Conservation (phyloP, 2,329 filamentous ascomycete genomes). For the Coniella vitis region DNA sequence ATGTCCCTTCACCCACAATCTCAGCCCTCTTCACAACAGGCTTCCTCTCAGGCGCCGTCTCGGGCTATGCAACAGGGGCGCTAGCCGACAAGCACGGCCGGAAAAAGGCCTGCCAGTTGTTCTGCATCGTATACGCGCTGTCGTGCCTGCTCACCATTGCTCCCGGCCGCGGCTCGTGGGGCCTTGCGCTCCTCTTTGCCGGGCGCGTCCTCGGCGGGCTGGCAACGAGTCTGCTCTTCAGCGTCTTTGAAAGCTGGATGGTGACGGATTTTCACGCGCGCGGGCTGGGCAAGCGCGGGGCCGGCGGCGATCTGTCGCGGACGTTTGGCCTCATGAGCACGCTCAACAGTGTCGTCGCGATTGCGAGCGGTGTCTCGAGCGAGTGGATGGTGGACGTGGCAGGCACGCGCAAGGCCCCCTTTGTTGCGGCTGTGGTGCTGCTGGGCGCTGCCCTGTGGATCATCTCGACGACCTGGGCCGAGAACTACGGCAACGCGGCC, state of each 20-base stretch:
- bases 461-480: conserved; percentile 42
- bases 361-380: conserved; percentile 43
- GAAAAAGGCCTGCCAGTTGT: conserved; percentile 44
- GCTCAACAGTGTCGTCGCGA: conserved; percentile 48
- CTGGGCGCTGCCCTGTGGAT: conserved; percentile 35
- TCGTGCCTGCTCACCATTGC: conserved; percentile 38
- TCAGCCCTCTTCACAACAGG: conserved; percentile 36
- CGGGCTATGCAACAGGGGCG: conserved; percentile 39
- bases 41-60: conserved; percentile 37
- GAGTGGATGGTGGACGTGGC: conserved; percentile 41
- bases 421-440: conserved; percentile 32
- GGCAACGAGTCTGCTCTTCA: conserved; percentile 50
- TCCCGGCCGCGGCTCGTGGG: conserved; percentile 20
- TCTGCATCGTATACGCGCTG: conserved; percentile 46
- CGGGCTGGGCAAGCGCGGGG: conserved; percentile 32
- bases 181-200: conserved; percentile 41
- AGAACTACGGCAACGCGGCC: conserved; percentile 39
- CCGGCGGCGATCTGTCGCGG: conserved; percentile 37
- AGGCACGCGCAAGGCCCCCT: conserved; percentile 44
- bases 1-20: conserved; percentile 23
- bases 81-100: conserved; percentile 45
- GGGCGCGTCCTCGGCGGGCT: conserved; percentile 49
- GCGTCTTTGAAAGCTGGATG: conserved; percentile 56
- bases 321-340: conserved; percentile 46
- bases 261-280: conserved; percentile 45